Evolutionary conservation across 441 rosid genomes (phyloP), one percentile per base, ranked within the genome.

Genomic region (Sinapis alba): DNA sequence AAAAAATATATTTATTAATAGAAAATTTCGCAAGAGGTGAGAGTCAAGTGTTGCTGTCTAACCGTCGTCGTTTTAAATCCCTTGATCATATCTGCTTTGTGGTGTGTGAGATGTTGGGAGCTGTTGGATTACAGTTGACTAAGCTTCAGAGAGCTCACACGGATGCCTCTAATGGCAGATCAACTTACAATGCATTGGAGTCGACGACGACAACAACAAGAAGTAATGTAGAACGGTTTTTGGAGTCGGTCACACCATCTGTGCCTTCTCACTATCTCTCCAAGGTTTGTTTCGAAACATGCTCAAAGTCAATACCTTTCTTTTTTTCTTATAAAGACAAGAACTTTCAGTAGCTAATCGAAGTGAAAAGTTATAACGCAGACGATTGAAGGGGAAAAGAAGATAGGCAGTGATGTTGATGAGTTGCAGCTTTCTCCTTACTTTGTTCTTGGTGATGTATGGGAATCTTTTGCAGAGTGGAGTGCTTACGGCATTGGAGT

Each of bases 401-500:
- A 79, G 79, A 79, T 77, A 79, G 85, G 86, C 2, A 75, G 81
- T 72, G 85, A 81, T 74, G 86, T 24, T 57, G 84, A 87, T 24
- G 64, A 88, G 21, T 70, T 36, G 63, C 83, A 80, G 72, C 85
- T 90, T 8, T 87, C 92, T 10, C 89, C 91, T 8, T 88, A 85
- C 67, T 92, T 92, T 77, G 82, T 82, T 53, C 86, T 92, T 21
- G 92, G 87, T 2, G 94, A 92, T 86, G 70, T 92, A 19, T 92
- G 97, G 96, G 94, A 92, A 78, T 85, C 96, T 3, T 90, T 88
- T 45, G 84, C 85, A 67, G 94, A 92, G 80, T 92, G 94, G 89
- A 92, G 94, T 81, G 96, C 92, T n/a, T 90, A 90, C 76, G 97
- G 94, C 43, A 83, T 83, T 1, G 94, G 96, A 41, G 94, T 92